Percentiles rank a stretch among this genome's conserved stretches.
These are phyloP conservation scores for Eimeria sp. DNA, from an alignment of 169 alveolate species.

Conservation along the genomic window DNA sequence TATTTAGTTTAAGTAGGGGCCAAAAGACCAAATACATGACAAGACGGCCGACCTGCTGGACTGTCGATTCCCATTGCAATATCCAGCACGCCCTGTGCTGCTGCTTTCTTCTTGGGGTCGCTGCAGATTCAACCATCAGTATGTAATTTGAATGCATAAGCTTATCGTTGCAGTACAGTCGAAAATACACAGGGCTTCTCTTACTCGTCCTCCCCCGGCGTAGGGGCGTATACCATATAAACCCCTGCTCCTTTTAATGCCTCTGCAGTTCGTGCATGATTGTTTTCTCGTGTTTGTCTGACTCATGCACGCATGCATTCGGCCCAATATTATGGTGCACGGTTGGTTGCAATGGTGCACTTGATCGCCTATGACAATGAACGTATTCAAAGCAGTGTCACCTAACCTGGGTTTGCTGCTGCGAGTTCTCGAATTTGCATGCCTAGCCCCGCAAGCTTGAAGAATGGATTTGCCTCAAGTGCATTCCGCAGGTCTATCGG, in stretches of 20 bases:
- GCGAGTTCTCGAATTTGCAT: conserved; percentile 77
- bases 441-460: conserved; percentile 71
- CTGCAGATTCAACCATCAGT: background rate
- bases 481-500: conserved; percentile 61
- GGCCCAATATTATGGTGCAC: background rate
- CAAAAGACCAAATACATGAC: background rate
- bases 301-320: background rate
- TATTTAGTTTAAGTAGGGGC: background rate
- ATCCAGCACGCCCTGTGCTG: conserved; percentile 67
- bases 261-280: conserved; percentile 1
- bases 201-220: conserved; percentile 44
- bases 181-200: background rate
- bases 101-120: conserved; percentile 39
- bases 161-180: background rate
- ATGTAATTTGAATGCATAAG: background rate
- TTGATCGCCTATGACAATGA: background rate
- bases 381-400: background rate
- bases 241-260: conserved; percentile 76
- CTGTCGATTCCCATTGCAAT: conserved; percentile 72
- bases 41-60: conserved; percentile 71
- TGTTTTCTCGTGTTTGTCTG: background rate
- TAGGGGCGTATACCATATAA: conserved; percentile 64
- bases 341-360: background rate
- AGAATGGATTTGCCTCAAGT: conserved; percentile 70
- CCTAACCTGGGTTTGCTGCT: conserved; percentile 68